Percentiles rank a stretch among this genome's conserved stretches.
Conservation (phyloP, 805 yeast species). For the Candida easanensis region DNA sequence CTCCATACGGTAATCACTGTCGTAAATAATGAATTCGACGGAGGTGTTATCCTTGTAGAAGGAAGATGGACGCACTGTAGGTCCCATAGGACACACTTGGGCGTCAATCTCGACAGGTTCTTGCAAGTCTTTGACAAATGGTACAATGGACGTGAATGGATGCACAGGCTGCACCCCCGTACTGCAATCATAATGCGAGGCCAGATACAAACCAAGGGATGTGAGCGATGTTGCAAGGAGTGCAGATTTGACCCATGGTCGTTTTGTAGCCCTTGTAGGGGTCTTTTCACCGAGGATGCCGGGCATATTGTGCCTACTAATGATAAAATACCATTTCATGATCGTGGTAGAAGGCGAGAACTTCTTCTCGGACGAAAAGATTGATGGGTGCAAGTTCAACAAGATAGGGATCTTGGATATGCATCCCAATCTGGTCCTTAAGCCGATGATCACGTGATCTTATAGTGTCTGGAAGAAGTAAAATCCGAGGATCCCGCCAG, state of each 20-base stretch:
- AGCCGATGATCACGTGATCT: too few relatives aligned
- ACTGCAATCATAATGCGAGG: neutral
- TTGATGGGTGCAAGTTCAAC: too few relatives aligned
- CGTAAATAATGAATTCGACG: conserved; percentile 33
- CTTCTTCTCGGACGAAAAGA: too few relatives aligned
- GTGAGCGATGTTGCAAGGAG: neutral
- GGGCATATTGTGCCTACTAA: too few relatives aligned
- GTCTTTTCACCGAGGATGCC: too few relatives aligned
- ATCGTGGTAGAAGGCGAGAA: neutral
- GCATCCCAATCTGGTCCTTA: too few relatives aligned
- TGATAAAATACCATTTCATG: neutral
- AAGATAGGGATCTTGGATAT: too few relatives aligned
- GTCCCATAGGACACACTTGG: conserved; percentile 15
- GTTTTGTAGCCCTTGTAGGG: neutral
- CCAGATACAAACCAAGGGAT: neutral
- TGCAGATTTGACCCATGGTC: neutral
- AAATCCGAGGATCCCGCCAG: neutral
- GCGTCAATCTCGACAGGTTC: neutral
- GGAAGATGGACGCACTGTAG: conserved; percentile 13
- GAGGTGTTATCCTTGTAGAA: conserved; percentile 22
- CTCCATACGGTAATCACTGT: conserved; percentile 30
- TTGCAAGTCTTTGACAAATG: neutral
- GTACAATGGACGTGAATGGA: neutral
- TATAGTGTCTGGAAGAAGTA: neutral
- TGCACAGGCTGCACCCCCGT: too few relatives aligned